Percentiles rank a stretch among this genome's conserved stretches.
These are phyloP conservation scores for Entomortierella lignicola DNA, from an alignment of 192 early-diverging fungal species.

Conservation along the genomic window DNA sequence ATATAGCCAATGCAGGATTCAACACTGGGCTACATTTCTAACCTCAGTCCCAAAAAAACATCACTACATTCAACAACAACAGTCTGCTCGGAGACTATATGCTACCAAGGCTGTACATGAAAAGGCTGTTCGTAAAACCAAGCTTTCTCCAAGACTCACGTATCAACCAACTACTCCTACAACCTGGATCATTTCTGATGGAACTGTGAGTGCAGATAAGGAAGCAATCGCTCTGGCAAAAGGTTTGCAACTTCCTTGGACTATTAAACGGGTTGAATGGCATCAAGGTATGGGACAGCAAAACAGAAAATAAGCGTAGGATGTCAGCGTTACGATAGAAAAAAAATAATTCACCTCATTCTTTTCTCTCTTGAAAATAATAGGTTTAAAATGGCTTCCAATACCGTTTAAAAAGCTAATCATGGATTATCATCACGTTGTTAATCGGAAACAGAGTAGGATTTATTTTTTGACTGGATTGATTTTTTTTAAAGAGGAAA, in stretches of 20 bases:
- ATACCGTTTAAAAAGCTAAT: constrained; percentile 49
- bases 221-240: constrained; percentile 37
- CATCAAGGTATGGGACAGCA: constrained; percentile 25
- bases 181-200: constrained; percentile 49
- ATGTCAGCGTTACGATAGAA: too few species aligned
- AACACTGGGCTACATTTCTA: constrained; percentile 20
- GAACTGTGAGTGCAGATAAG: constrained; percentile 45
- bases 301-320: neutral
- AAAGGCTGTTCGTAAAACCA: neutral
- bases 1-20: constrained; percentile 9
- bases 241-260: constrained; percentile 31
- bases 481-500: neutral
- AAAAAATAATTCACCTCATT: too few species aligned
- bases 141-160: constrained; percentile 5
- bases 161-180: constrained; percentile 26
- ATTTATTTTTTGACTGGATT: neutral
- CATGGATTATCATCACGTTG: constrained; percentile 52
- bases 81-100: neutral
- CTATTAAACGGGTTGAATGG: constrained; percentile 47
- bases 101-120: constrained; percentile 28
- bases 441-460: constrained; percentile 34
- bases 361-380: neutral
- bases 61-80: neutral
- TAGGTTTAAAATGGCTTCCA: constrained; percentile 50
- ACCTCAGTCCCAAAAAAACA: constrained; percentile 19